A percentile compares a stretch with the other conserved stretches of the same genome.
Evolutionary conservation across 768 basidiomycete genomes (phyloP).

Genomic region (Trichaptum fuscoviolaceum): DNA sequence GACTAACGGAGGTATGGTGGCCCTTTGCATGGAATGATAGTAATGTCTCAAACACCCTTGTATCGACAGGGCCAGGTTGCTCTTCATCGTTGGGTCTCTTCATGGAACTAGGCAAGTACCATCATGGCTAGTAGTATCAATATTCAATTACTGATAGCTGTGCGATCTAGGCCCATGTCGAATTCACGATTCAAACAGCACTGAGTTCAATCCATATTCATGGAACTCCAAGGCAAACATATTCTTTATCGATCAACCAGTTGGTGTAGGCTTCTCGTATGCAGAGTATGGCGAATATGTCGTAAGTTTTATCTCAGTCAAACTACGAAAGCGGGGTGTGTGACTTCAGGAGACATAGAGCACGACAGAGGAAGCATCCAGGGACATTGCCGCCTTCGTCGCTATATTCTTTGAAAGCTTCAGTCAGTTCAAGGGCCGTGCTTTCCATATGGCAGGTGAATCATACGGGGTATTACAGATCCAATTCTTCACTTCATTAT

Average conservation of each 20-base stretch:
- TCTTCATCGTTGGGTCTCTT: constrained; percentile 32
- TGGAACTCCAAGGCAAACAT: constrained; percentile 68
- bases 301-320: constrained; percentile 28
- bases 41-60: neutral
- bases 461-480: constrained; percentile 56
- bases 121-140: neutral
- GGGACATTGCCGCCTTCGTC: constrained; percentile 67
- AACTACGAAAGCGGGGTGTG: neutral
- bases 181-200: constrained; percentile 43
- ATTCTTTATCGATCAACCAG: constrained; percentile 40
- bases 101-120: constrained; percentile 33
- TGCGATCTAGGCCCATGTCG: constrained; percentile 57
- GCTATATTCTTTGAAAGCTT: constrained; percentile 74
- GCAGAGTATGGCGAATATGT: constrained; percentile 57
- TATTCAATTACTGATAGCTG: neutral
- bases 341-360: constrained; percentile 28
- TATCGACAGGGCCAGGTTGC: constrained; percentile 28
- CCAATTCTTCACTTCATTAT: constrained; percentile 6
- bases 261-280: constrained; percentile 33
- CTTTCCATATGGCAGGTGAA: constrained; percentile 40
- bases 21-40: constrained; percentile 11
- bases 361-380: constrained; percentile 62
- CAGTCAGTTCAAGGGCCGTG: constrained; percentile 59
- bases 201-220: constrained; percentile 50
- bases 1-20: constrained; percentile 44